phyloP scores from a whole-genome alignment of 495 filamentous ascomycete species.

The Neurospora sp. region DNA sequence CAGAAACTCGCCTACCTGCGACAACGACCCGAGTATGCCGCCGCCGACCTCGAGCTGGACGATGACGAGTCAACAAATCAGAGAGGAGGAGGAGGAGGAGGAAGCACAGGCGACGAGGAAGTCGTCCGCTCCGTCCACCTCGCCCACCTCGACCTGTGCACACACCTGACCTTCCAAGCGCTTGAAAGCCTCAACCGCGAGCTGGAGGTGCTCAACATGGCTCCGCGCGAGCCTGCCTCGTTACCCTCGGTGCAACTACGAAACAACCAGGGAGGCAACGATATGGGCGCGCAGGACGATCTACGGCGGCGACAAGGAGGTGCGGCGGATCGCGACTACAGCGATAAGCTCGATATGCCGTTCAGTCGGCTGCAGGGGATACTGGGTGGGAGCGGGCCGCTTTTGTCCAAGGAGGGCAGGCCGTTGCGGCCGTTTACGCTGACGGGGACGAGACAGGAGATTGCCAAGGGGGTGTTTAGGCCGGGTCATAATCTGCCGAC shows the following conservation, averaged over 20 bases:
- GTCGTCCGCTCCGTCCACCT: constrained; percentile 68
- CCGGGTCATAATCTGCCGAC: constrained; percentile 89
- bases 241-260: constrained; percentile 10
- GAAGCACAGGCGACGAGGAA: constrained; percentile 53
- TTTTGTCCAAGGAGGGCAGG: constrained; percentile 73
- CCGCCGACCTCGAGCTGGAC: constrained; percentile 16
- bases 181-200: constrained; percentile 80
- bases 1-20: constrained; percentile 56
- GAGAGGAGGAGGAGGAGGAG: constrained; percentile 48
- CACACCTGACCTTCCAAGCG: constrained; percentile 73
- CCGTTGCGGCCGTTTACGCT: constrained; percentile 89
- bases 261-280: neutral
- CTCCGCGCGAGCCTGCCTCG: constrained; percentile 42
- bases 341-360: constrained; percentile 11
- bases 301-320: constrained; percentile 34
- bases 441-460: constrained; percentile 62
- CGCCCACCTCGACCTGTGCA: constrained; percentile 58
- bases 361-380: constrained; percentile 18
- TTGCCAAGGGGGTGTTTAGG: constrained; percentile 78
- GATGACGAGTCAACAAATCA: constrained; percentile 43
- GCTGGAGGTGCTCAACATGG: constrained; percentile 66
- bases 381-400: constrained; percentile 48
- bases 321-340: constrained; percentile 23
- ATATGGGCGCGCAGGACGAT: neutral
- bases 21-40: constrained; percentile 31